These are phyloP conservation scores for Silybum marianum DNA, from an alignment of 129 eudicot genomes.

Conservation along the genomic window DNA sequence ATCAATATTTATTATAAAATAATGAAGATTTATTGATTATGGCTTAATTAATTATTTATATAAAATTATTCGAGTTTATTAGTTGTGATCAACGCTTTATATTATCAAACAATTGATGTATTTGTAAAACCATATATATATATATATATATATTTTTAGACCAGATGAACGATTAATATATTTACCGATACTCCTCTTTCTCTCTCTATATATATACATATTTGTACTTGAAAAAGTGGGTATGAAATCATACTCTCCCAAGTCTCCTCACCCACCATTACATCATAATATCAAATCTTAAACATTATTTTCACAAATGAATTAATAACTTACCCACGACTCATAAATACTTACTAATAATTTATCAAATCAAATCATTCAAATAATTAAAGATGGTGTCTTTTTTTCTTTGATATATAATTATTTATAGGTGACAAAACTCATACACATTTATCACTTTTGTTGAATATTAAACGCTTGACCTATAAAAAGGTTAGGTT, in stretches of 20 bases:
- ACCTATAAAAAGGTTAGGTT: not conserved
- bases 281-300: constrained; percentile 34
- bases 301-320: not conserved
- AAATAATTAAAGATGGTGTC: not conserved
- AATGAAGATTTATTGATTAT: no score
- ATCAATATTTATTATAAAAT: no score
- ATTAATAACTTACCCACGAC: not conserved
- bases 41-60: no score
- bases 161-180: no score
- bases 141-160: no score
- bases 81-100: no score
- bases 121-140: no score
- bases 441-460: not conserved
- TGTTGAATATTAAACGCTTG: not conserved
- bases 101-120: no score
- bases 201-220: no score
- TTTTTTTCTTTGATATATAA: not conserved
- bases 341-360: not conserved
- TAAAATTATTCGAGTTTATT: no score
- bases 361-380: not conserved
- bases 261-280: constrained; percentile 38
- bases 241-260: constrained; percentile 38
- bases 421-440: not conserved
- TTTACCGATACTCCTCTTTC: no score
- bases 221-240: constrained; percentile 28